Base-by-base conservation (phyloP, 345 rosid genomes). In the Diplotaxis tenuifolia region DNA sequence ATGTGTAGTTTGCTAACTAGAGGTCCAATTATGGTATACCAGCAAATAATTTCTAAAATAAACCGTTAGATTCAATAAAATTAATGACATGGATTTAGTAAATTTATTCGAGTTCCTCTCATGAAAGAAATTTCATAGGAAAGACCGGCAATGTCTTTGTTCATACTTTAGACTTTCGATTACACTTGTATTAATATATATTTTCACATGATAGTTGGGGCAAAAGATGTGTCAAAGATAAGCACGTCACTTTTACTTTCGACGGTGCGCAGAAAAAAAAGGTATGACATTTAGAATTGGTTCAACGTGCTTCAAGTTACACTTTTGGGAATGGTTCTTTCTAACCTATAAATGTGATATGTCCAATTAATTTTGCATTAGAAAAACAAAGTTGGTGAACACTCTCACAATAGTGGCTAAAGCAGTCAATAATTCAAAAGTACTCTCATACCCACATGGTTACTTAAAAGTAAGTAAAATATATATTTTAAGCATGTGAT, bases 231-330 rank as follows among this genome's bases (percentile, higher is more conserved):
- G n/a, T n/a, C n/a, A n/a, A n/a, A n/a, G n/a, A n/a, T n/a, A 73
- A 45, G n/a, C 27, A 65, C 58, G 38, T 29, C n/a, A n/a, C n/a
- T n/a, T n/a, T 73, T 54, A 36, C 77, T 73, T 73, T 73, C 50
- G 64, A 73, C 66, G 65, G 65, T 45, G 34, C 58, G 34, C 25
- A 23, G 42, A 73, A 53, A 71, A 55, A 72, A n/a, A n/a, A n/a
- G n/a, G 57, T 36, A 73, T 7, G 3, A 2, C 14, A 64, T 54
- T 7, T 27, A 62, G 21, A 52, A 34, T 22, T 61, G 54, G 25
- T 23, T 38, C 54, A 23, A 52, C 62, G 18, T 61, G 68, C 66
- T 59, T 70, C 34, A 14, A 36, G 5, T 14, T 59, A 65, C 47
- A 54, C 74, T 70, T 70, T 47, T 22, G 29, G 21, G 16, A 19